Evolutionary conservation across 1,284 basidiomycete genomes (phyloP).

Genomic region (Exobasidium cylindrosporum): DNA sequence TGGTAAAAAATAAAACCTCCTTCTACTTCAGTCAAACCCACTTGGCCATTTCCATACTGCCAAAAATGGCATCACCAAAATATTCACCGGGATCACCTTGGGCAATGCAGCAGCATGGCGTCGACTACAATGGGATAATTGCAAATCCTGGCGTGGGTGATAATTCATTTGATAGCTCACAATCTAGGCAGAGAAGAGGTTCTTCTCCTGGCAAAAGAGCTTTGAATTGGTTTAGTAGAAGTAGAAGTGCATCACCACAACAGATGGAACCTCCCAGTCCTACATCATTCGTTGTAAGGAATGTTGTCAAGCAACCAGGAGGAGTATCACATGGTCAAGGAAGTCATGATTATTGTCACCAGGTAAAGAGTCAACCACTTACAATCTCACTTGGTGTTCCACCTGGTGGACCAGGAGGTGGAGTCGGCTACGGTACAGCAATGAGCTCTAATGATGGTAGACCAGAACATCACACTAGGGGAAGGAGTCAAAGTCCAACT

Average conservation of each 20-base stretch:
- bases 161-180: slow-evolving; percentile 3
- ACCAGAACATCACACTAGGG: slow-evolving; percentile 21
- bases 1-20: neutral
- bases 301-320: slow-evolving; percentile 36
- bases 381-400: slow-evolving; percentile 33
- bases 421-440: slow-evolving; percentile 40
- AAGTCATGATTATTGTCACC: slow-evolving; percentile 15
- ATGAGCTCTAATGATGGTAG: slow-evolving; percentile 39
- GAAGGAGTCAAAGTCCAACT: slow-evolving; percentile 18
- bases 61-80: neutral
- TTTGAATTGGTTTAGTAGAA: slow-evolving; percentile 15
- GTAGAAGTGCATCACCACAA: slow-evolving; percentile 12
- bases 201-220: slow-evolving; percentile 2
- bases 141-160: slow-evolving; percentile 9
- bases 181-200: slow-evolving; percentile 1
- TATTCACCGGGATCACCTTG: neutral
- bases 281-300: slow-evolving; percentile 37
- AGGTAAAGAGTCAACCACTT: slow-evolving; percentile 23
- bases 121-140: slow-evolving; percentile 12
- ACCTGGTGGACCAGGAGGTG: slow-evolving; percentile 44
- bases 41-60: too few species aligned
- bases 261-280: slow-evolving; percentile 10
- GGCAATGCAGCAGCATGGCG: slow-evolving; percentile 5
- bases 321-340: slow-evolving; percentile 32
- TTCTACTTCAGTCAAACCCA: too few species aligned